Conservation (phyloP, 2,329 filamentous ascomycete species). For the Verticillium isaacii region DNA sequence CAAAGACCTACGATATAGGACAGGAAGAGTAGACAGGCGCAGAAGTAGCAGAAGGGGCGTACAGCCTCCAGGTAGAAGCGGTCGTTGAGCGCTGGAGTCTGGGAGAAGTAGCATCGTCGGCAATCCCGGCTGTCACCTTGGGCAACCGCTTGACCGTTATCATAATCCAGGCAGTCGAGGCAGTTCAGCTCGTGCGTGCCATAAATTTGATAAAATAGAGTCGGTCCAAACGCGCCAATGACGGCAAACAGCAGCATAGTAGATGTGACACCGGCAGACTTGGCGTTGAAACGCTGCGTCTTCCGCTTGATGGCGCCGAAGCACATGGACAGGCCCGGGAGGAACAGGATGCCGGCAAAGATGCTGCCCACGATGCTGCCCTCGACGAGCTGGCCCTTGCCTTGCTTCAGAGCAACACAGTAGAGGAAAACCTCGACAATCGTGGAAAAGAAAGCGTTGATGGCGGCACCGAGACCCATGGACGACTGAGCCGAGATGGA, state of each 20-base stretch:
- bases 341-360: slow-evolving; percentile 90
- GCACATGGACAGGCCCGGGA: slow-evolving; percentile 96
- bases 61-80: slow-evolving; percentile 88
- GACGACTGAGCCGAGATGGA: slow-evolving; percentile 98
- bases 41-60: slow-evolving; percentile 87
- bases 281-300: slow-evolving; percentile 96
- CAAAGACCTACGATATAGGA: slow-evolving; percentile 91
- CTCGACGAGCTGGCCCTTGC: slow-evolving; percentile 89
- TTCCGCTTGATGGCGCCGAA: slow-evolving; percentile 97
- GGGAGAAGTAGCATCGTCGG: slow-evolving; percentile 89
- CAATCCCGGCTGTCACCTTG: slow-evolving; percentile 61
- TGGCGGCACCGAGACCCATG: slow-evolving; percentile 93
- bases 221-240: slow-evolving; percentile 91
- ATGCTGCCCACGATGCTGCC: slow-evolving; percentile 97
- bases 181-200: slow-evolving; percentile 96
- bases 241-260: slow-evolving; percentile 97
- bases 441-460: slow-evolving; percentile 98
- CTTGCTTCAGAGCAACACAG: slow-evolving; percentile 86
- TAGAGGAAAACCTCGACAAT: slow-evolving; percentile 97
- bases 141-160: slow-evolving; percentile 19
- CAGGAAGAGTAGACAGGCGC: slow-evolving; percentile 78
- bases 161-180: slow-evolving; percentile 53
- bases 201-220: slow-evolving; percentile 97
- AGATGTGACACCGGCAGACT: slow-evolving; percentile 91
- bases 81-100: slow-evolving; percentile 77